Base-by-base conservation (phyloP, 441 rosid species). In the Cnidoscolus chayamansa region DNA sequence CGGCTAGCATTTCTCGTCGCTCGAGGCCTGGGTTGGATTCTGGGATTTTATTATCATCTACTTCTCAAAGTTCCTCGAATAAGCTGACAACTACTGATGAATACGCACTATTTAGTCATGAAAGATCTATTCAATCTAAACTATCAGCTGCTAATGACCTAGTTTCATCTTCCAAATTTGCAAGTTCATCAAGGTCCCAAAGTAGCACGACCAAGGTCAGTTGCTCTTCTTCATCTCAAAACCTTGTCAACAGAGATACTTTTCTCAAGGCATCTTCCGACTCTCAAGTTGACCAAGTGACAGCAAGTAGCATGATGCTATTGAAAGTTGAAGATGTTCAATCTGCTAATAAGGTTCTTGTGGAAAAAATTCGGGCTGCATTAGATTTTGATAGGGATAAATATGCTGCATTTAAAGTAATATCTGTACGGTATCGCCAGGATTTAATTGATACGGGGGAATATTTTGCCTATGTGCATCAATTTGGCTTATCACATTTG, bases 401-500 rank as follows among this genome's bases (percentile, higher is more conserved):
- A 66, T 81, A 40, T 66, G 70, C 80, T 68, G 77, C 79, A 53
- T 86, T 84, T 69, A 82, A 79, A 73, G 77, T 74, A 67, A 70
- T 82, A 79, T 82, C 85, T 43, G 63, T 55, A 13, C 76, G 76
- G 68, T 86, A 81, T 72, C 78, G 73, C 17, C 81, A 78, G 45
- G 78, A 69, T 47, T 10, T 69, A 49, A 75, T 75, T 45, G 78
- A 57, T 48, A 55, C 59, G 0, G 80, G 58, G 57, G 76, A 67
- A 37, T 86, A 82, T 77, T 85, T 86, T 32, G 85, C 85, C 65
- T 62, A 73, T 66, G 84, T 86, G 57, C 68, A 74, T 71, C 84
- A 84, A 62, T 84, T 84, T 71, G 87, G 83, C 10, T 65, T 84
- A 56, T 71, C 80, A 10, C 86, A 82, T 78, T 80, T 82, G 72